Conservation (phyloP, 441 rosid genomes). For the Aleurites moluccanus region DNA sequence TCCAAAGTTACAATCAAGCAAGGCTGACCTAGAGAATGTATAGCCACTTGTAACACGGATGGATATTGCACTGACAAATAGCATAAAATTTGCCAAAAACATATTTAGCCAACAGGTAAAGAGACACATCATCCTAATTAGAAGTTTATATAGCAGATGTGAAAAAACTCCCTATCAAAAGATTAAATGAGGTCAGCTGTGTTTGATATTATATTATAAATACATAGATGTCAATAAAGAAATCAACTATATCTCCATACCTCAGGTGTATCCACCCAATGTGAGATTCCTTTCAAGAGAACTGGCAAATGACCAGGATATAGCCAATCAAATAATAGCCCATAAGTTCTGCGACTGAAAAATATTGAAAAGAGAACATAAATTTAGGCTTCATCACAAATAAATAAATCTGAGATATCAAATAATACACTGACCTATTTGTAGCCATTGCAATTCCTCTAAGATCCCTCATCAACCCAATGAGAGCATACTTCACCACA, state of each 20-base stretch:
- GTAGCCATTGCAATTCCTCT: slow-evolving; percentile 99
- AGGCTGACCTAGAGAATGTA: neutral
- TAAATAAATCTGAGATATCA: slow-evolving; percentile 6
- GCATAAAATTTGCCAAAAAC: neutral
- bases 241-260: slow-evolving; percentile 39
- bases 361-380: slow-evolving; percentile 14
- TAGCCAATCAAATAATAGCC: slow-evolving; percentile 96
- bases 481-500: slow-evolving; percentile 81
- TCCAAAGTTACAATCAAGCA: neutral
- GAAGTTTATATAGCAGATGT: too few species aligned
- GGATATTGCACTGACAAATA: neutral
- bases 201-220: neutral
- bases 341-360: slow-evolving; percentile 92
- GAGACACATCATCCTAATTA: neutral
- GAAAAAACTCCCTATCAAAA: neutral
- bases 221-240: neutral
- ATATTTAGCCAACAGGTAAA: neutral
- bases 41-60: neutral
- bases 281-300: slow-evolving; percentile 85
- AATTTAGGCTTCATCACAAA: slow-evolving; percentile 5
- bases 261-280: slow-evolving; percentile 98
- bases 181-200: neutral
- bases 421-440: slow-evolving; percentile 52
- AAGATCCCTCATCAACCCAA: slow-evolving; percentile 97
- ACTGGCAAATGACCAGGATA: slow-evolving; percentile 97